Evolutionary conservation across 2,329 filamentous ascomycete species (phyloP).

Genomic region (Diaporthe sp.): DNA sequence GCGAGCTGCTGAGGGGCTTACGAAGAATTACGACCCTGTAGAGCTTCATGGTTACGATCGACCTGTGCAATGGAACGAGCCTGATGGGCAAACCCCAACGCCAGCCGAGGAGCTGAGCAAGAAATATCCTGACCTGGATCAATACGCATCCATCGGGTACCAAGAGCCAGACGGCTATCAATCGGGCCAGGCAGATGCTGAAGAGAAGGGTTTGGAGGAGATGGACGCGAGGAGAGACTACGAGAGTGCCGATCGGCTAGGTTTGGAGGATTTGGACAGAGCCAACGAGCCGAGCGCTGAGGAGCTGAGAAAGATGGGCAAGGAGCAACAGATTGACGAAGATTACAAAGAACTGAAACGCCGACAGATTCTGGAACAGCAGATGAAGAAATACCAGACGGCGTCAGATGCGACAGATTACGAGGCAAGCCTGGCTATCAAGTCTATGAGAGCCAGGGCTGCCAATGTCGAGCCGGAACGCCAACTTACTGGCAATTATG

Average conservation of each 20-base stretch:
- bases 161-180: conserved; percentile 53
- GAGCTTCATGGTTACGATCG: neutral
- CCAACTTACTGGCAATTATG: conserved; percentile 62
- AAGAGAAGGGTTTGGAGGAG: conserved; percentile 53
- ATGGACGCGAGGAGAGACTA: conserved; percentile 54
- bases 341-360: conserved; percentile 26
- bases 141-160: conserved; percentile 48
- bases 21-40: neutral
- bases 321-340: conserved; percentile 3
- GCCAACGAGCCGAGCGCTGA: conserved; percentile 51
- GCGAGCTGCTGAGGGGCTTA: neutral
- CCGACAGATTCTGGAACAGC: conserved; percentile 48
- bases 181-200: conserved; percentile 49
- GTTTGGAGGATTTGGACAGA: conserved; percentile 16
- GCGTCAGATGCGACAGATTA: conserved; percentile 49
- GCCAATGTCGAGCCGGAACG: conserved; percentile 35
- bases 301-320: conserved; percentile 41
- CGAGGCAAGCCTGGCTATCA: conserved; percentile 47
- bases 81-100: neutral
- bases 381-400: conserved; percentile 49
- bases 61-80: conserved; percentile 13
- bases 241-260: neutral
- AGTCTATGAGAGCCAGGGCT: conserved; percentile 36
- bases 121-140: conserved; percentile 51
- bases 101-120: conserved; percentile 48